phyloP scores from a whole-genome alignment of 257 asterid genomes.

The Euphrasia confusa region DNA sequence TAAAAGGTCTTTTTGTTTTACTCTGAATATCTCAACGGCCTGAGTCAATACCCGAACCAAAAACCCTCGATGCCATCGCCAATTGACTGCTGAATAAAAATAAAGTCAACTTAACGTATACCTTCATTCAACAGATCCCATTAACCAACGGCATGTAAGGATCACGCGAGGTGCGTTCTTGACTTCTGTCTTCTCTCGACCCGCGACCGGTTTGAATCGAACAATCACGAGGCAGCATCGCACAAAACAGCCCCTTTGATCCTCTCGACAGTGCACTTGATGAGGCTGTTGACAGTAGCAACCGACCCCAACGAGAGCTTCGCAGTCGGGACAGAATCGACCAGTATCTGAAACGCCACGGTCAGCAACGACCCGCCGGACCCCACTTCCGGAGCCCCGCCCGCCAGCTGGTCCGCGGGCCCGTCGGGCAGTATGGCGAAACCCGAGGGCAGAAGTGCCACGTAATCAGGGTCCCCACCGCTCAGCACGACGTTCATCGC shows the following conservation, averaged over 20 bases:
- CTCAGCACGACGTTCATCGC: constrained; percentile 48
- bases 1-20: constrained; percentile 23
- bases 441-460: constrained; percentile 54
- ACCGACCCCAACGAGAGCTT: constrained; percentile 53
- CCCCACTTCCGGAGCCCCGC: constrained; percentile 25
- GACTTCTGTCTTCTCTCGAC: constrained; percentile 27
- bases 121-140: constrained; percentile 23
- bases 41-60: constrained; percentile 81
- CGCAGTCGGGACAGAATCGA: constrained; percentile 53
- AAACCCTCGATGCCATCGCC: constrained; percentile 30
- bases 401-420: constrained; percentile 15
- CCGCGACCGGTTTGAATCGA: not conserved
- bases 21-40: constrained; percentile 17
- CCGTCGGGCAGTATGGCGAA: constrained; percentile 59
- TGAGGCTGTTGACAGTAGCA: constrained; percentile 50
- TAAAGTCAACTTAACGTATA: too few species aligned
- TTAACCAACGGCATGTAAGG: constrained; percentile 28
- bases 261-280: constrained; percentile 54
- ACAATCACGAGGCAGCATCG: constrained; percentile 25
- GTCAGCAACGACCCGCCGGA: constrained; percentile 44
- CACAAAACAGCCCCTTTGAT: constrained; percentile 36
- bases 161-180: constrained; percentile 41
- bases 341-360: constrained; percentile 54
- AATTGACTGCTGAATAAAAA: too few species aligned
- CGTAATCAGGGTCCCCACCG: constrained; percentile 54